Base-by-base conservation (phyloP, 2,329 filamentous ascomycete species). In the Pyricularia pennisetigena region DNA sequence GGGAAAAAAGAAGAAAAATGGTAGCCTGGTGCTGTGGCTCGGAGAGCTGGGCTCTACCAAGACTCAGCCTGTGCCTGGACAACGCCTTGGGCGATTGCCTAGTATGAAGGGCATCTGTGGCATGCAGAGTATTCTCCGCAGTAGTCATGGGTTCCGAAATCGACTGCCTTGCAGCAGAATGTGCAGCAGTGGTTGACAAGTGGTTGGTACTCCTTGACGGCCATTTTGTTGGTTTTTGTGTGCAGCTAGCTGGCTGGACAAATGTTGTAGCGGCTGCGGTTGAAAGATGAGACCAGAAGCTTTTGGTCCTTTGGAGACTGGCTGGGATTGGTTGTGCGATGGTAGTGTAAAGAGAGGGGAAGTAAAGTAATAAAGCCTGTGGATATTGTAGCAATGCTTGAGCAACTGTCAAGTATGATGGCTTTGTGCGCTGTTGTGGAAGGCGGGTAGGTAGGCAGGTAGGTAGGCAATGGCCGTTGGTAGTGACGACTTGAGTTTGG, bases 171-270 rank as follows among this genome's bases (percentile, higher is more conserved):
- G 78, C 82, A 85, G 76, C 82, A 85, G 72, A 80, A 82, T 29
- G 79, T 79, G 78, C 82, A 85, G 80, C 82, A 85, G 71, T 79
- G 73, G 76, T 82, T 78, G 76, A 83, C 79, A 68, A 82, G 80
- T 68, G 78, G 78, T 70, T 80, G 75, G 71, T 76, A 74, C 68
- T 80, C 79, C 72, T 79, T 77, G 76, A 78, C 73, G 72, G 77
- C 76, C 82, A 83, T 83, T 71, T 70, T 77, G 64, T 14, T 28
- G 24, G 32, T 23, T 83, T 70, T 70, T 77, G 64, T 12, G 14
- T 49, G 64, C 23, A 32, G 28, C 16, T 30, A 64, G 62, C 62
- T 32, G 62, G 62, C 62, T 32, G 62, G 26, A 64, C 28, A 28
- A n/a, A 20, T 64, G 29, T 65, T 26, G 29, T 20, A 54, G 41